A percentile compares a stretch with the other conserved stretches of the same genome.
phyloP scores from a whole-genome alignment of 257 asterid species.

The Solanum chilense region DNA sequence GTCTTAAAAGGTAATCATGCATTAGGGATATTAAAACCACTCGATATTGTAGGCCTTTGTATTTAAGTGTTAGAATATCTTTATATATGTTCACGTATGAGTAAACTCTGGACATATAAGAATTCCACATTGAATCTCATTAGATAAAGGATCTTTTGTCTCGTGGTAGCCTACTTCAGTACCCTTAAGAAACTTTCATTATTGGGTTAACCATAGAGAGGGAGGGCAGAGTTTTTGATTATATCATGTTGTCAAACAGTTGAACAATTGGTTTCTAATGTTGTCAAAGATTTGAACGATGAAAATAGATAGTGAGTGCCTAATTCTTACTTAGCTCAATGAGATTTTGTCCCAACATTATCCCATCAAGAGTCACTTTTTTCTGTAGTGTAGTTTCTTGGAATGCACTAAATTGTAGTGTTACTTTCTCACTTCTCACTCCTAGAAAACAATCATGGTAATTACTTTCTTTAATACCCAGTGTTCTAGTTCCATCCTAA shows the following conservation, averaged over 20 bases:
- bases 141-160: background rate
- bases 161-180: background rate
- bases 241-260: background rate
- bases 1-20: background rate
- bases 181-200: background rate
- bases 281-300: background rate
- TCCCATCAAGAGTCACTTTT: background rate
- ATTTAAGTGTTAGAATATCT: background rate
- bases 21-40: background rate
- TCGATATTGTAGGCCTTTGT: background rate
- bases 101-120: background rate
- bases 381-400: background rate
- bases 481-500: background rate
- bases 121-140: background rate
- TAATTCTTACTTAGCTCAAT: background rate
- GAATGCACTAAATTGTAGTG: background rate
- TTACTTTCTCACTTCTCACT: background rate
- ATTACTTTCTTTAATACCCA: background rate
- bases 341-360: background rate
- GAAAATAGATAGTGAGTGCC: background rate
- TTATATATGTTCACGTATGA: background rate
- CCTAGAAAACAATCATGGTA: background rate
- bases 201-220: background rate
- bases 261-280: background rate
- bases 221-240: background rate